Evolutionary conservation across 441 rosid genomes (phyloP), one percentile per base, ranked within the genome.

Genomic region (Erodium texanum): DNA sequence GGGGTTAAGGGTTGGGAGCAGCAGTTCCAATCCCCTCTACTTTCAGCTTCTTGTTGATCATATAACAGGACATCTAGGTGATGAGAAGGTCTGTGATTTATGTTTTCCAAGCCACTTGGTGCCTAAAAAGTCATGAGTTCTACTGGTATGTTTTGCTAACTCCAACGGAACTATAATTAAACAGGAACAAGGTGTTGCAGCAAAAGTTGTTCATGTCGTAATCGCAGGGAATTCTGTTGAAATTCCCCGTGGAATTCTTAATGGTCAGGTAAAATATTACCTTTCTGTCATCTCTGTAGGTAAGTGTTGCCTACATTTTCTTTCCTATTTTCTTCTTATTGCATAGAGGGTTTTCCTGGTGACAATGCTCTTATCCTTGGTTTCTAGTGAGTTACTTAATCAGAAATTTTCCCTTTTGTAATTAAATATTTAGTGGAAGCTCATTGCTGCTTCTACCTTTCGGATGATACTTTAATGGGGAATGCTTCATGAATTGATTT

Each of bases 31-130:
- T 69, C 99, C 99, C 62, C 93, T 94, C 64, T 89, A 79, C 64
- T 85, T 81, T 82, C 99, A 91, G 86, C 97, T 91, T 82, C 90
- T 94, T 73, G 86, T 94, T 69, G 99, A 94, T 81, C 97, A 91
- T 73, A 84, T 94, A 77, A 91, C 96, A 24, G 99, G 97, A 48
- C 87, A 94, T 82, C 81, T 89, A 10, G 93, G 96, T 68, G 91
- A 94, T 73, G 95, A 89, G 68, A 75, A 87, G 96, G 99, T 91
- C 23, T 18, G 67, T 68, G 72, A 27, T 63, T 63, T 56, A 9
- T 19, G 59, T 50, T 68, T 59, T 59, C 23, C 61, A 38, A 66
- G 63, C 65, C 59, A 7, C 34, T 74, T 73, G 36, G 43, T 34
- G 54, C 43, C 7, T 64, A 16, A 29, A 23, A 62, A 70, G 16